Conservation (phyloP, 805 yeast species). For the Kodamaea neixiangensis region DNA sequence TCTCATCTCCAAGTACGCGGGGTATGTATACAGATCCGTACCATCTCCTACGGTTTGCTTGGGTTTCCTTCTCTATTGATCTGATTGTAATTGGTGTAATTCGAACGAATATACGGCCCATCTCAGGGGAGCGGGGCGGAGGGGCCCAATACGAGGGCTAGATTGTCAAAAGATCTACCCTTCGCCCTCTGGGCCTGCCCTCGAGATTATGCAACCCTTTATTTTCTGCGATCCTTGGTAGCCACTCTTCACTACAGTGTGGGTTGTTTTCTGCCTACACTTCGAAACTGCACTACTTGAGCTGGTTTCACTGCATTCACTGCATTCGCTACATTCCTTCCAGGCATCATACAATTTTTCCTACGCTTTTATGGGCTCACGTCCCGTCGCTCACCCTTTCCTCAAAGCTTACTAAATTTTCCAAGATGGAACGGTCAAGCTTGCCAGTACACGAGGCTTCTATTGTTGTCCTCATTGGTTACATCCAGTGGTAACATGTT, state of each 20-base stretch:
- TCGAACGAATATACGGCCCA: background rate
- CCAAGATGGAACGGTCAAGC: background rate
- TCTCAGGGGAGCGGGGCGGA: background rate
- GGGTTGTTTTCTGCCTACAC: background rate
- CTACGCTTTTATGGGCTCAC: background rate
- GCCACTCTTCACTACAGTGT: background rate
- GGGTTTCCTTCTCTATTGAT: too few species aligned
- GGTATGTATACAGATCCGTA: background rate
- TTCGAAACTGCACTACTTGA: background rate
- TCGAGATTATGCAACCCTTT: background rate
- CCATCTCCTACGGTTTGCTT: background rate
- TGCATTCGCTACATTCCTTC: background rate
- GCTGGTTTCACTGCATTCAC: background rate
- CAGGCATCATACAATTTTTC: background rate
- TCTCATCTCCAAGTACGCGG: constrained; percentile 1
- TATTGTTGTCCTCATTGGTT: background rate
- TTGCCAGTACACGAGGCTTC: constrained; percentile 1
- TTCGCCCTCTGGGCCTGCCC: too few species aligned
- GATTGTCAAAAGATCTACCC: background rate
- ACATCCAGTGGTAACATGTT: constrained; percentile 8
- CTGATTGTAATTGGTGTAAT: background rate
- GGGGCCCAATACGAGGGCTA: background rate
- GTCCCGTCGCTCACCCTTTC: constrained; percentile 1
- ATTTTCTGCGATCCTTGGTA: background rate
- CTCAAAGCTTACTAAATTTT: background rate